Percentiles rank a stretch among this genome's conserved stretches.
Evolutionary conservation across 768 basidiomycete species (phyloP).

Genomic region (Russula lepida): DNA sequence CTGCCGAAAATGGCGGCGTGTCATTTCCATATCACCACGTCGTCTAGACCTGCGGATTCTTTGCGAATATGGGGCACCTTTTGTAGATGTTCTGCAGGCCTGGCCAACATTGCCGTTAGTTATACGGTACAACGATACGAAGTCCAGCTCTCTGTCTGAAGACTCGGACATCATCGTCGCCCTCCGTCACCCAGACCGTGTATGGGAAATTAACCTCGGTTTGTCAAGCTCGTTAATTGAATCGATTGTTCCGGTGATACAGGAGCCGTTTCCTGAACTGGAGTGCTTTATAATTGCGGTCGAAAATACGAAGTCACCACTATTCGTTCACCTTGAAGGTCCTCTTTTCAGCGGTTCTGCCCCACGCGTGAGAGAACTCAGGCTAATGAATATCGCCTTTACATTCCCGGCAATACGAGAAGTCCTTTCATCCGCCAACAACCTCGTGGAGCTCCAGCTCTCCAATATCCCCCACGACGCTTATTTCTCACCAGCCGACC

Average conservation of each 20-base stretch:
- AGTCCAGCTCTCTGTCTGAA: background rate
- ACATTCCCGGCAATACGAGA: background rate
- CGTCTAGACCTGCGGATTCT: background rate
- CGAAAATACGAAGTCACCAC: slow-evolving; percentile 27
- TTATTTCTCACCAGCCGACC: background rate
- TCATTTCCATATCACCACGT: background rate
- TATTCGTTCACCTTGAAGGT: background rate
- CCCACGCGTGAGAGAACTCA: background rate
- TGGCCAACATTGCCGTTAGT: slow-evolving; percentile 1
- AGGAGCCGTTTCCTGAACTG: slow-evolving; percentile 21
- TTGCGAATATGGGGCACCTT: background rate
- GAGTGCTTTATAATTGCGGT: slow-evolving; percentile 25
- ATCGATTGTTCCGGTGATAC: slow-evolving; percentile 25
- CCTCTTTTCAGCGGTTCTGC: background rate
- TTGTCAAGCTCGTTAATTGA: background rate
- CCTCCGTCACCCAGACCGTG: background rate
- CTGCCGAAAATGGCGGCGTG: background rate
- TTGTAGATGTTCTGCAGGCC: background rate
- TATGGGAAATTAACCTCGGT: background rate
- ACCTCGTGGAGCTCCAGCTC: background rate
- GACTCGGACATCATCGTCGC: background rate
- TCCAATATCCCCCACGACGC: background rate
- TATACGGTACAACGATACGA: too few species aligned
- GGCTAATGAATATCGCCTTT: background rate
- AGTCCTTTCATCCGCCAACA: background rate